Evolutionary conservation across 768 basidiomycete species (phyloP).

Genomic region (Steccherinum ochraceum): DNA sequence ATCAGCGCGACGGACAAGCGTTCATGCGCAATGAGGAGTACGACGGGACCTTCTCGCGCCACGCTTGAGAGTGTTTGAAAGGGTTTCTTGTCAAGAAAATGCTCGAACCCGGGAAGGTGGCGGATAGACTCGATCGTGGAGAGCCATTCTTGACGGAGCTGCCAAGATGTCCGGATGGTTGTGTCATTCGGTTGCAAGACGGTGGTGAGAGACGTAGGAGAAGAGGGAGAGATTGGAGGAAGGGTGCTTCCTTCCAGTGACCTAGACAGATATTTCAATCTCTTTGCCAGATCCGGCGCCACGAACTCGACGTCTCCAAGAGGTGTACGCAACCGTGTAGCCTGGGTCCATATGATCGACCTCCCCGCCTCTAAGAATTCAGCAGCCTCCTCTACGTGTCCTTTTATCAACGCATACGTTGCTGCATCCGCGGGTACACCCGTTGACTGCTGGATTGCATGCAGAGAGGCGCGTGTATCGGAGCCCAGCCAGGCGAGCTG

Average conservation of each 20-base stretch:
- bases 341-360: constrained; percentile 29
- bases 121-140: not conserved
- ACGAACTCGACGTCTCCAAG: constrained; percentile 12
- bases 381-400: not conserved
- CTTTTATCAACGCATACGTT: not conserved
- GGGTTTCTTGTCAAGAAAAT: not conserved
- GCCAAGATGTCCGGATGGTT: not conserved
- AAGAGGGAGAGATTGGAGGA: too few relatives aligned
- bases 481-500: constrained; percentile 4
- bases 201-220: too few relatives aligned
- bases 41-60: constrained; percentile 3
- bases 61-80: not conserved
- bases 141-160: constrained; percentile 10
- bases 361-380: constrained; percentile 20
- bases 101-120: not conserved
- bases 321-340: constrained; percentile 12
- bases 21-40: constrained; percentile 4
- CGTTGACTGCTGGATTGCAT: not conserved
- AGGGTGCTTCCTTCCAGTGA: not conserved
- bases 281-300: not conserved
- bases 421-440: constrained; percentile 1
- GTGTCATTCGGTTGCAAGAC: too few relatives aligned
- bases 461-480: constrained; percentile 1
- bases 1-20: constrained; percentile 1
- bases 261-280: constrained; percentile 18